Conservation (phyloP, 306 rosid species). For the Coriaria nepalensis region DNA sequence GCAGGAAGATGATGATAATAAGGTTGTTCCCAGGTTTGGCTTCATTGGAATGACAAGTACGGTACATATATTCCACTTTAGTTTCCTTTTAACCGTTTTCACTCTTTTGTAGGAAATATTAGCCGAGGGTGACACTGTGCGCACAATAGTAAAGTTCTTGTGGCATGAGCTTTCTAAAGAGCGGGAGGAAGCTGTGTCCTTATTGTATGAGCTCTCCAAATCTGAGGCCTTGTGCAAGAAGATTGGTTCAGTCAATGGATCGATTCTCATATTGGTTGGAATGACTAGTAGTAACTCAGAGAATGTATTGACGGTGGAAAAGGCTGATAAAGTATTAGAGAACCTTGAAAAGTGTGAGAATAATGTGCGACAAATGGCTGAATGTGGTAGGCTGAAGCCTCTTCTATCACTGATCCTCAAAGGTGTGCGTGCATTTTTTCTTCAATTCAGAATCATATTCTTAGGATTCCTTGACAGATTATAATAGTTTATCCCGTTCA, state of each 20-base stretch:
- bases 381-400: slow-evolving; percentile 73
- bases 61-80: slow-evolving; percentile 6
- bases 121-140: slow-evolving; percentile 89
- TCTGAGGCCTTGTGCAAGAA: slow-evolving; percentile 72
- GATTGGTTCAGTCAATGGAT: slow-evolving; percentile 87
- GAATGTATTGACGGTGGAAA: slow-evolving; percentile 56
- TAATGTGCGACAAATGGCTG: slow-evolving; percentile 95
- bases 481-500: not conserved
- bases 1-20: slow-evolving; percentile 70
- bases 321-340: slow-evolving; percentile 67
- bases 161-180: slow-evolving; percentile 66
- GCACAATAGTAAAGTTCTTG: slow-evolving; percentile 75
- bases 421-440: slow-evolving; percentile 49
- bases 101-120: slow-evolving; percentile 53
- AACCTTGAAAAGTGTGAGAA: slow-evolving; percentile 72
- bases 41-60: slow-evolving; percentile 7
- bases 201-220: slow-evolving; percentile 89
- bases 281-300: slow-evolving; percentile 92
- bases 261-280: slow-evolving; percentile 90
- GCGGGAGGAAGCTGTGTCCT: slow-evolving; percentile 86
- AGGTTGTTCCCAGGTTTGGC: slow-evolving; percentile 40
- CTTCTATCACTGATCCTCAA: slow-evolving; percentile 79
- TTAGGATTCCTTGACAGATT: not conserved
- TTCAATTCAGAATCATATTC: not conserved
- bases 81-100: slow-evolving; percentile 20